phyloP scores from a whole-genome alignment of 257 asterid genomes.

The Jasminum sambac region DNA sequence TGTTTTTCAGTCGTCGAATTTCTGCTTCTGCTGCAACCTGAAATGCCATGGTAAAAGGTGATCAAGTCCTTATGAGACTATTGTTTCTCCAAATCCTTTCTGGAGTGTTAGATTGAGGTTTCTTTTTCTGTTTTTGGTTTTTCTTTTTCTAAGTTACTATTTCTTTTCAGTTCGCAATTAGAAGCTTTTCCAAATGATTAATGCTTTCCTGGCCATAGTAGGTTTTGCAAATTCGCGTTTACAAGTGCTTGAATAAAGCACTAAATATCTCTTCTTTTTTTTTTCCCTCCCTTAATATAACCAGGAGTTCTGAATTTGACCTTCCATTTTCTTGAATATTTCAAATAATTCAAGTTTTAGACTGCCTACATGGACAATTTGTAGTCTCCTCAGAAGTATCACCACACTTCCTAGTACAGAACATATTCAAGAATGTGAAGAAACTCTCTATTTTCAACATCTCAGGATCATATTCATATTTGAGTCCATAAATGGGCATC shows the following conservation, averaged over 20 bases:
- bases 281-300: no score
- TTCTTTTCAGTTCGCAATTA: background rate
- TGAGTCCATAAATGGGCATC: conserved; percentile 2
- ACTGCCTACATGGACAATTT: background rate
- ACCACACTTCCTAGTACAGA: background rate
- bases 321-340: background rate
- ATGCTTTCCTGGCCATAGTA: background rate
- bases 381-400: background rate
- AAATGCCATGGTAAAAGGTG: conserved; percentile 22
- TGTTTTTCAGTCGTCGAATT: conserved; percentile 48
- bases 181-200: background rate
- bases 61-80: conserved; percentile 4
- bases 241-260: background rate
- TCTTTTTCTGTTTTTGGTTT: background rate
- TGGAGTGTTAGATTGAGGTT: background rate
- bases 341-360: background rate
- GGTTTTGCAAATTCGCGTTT: background rate
- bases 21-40: conserved; percentile 65
- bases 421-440: background rate
- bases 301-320: background rate
- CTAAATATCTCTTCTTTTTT: background rate
- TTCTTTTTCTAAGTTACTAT: background rate
- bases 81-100: background rate
- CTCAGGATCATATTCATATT: background rate
- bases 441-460: background rate